These are phyloP conservation scores for Curvularia lunata DNA, from an alignment of 2,329 filamentous ascomycete genomes.

Conservation along the genomic window DNA sequence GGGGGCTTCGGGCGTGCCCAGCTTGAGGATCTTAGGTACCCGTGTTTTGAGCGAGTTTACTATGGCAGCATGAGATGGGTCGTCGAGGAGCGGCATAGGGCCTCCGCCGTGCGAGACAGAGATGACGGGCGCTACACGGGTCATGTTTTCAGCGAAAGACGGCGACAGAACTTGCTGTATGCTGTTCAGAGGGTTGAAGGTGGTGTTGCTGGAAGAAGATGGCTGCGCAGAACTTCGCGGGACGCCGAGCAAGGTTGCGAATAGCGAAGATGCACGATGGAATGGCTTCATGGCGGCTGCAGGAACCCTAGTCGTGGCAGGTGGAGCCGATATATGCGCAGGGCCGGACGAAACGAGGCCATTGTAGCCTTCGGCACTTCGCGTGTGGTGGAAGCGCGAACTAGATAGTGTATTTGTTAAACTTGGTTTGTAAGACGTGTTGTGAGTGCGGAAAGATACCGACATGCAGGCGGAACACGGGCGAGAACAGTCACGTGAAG, in stretches of 20 bases:
- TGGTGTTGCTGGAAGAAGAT: slow-evolving; percentile 21
- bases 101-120: slow-evolving; percentile 53
- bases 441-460: slow-evolving; percentile 28
- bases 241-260: slow-evolving; percentile 19
- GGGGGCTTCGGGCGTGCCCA: slow-evolving; percentile 59
- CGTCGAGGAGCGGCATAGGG: slow-evolving; percentile 64
- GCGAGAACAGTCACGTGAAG: not conserved
- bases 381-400: not conserved
- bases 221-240: slow-evolving; percentile 18
- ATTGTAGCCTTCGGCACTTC: slow-evolving; percentile 18
- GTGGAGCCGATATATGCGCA: slow-evolving; percentile 7
- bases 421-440: not conserved
- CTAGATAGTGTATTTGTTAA: not conserved
- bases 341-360: not conserved
- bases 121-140: slow-evolving; percentile 49
- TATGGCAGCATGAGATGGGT: slow-evolving; percentile 60
- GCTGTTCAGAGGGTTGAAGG: slow-evolving; percentile 32
- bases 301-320: not conserved
- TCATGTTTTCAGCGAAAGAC: slow-evolving; percentile 35
- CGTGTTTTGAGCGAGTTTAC: slow-evolving; percentile 59
- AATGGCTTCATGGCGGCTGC: slow-evolving; percentile 26
- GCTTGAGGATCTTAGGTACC: slow-evolving; percentile 62
- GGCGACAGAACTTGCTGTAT: slow-evolving; percentile 39
- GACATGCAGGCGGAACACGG: not conserved
- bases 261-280: slow-evolving; percentile 16